Conservation (phyloP, 345 rosid genomes). For the Rhodamnia argentea region DNA sequence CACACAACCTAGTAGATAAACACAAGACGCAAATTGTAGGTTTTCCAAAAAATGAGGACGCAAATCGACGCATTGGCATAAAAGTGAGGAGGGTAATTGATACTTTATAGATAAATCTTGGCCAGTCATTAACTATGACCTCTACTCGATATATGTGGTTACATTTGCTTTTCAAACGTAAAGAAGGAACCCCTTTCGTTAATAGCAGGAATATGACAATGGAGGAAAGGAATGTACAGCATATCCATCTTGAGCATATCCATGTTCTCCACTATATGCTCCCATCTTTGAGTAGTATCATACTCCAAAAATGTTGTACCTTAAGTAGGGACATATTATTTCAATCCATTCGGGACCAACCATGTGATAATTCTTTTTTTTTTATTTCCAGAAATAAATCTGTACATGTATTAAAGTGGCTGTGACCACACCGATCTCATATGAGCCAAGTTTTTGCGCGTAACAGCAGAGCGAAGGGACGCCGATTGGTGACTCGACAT, state of each 20-base stretch:
- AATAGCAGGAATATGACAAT: not conserved
- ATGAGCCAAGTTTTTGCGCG: accelerated
- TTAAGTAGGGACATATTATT: not conserved
- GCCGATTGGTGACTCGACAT: not conserved
- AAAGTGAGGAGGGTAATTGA: not conserved
- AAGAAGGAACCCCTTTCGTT: not conserved
- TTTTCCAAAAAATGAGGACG: not conserved
- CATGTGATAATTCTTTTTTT: not conserved
- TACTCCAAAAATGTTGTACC: not conserved
- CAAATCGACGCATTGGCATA: not conserved
- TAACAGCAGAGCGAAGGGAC: accelerated
- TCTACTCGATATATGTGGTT: not conserved
- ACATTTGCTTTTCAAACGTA: not conserved
- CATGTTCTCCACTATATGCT: not conserved
- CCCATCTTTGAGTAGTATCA: not conserved
- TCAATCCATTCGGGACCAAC: not conserved
- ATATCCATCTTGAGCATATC: too few relatives aligned
- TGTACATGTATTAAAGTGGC: not conserved
- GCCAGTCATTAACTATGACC: too few relatives aligned
- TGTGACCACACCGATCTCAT: not conserved
- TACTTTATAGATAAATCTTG: too few relatives aligned
- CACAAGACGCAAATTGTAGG: not conserved
- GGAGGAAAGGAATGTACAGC: not conserved
- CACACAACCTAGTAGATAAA: not conserved
- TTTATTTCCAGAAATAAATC: not conserved